Evolutionary conservation across 176 grass and related monocot genomes (phyloP).

Genomic region (Lolium multiflorum): DNA sequence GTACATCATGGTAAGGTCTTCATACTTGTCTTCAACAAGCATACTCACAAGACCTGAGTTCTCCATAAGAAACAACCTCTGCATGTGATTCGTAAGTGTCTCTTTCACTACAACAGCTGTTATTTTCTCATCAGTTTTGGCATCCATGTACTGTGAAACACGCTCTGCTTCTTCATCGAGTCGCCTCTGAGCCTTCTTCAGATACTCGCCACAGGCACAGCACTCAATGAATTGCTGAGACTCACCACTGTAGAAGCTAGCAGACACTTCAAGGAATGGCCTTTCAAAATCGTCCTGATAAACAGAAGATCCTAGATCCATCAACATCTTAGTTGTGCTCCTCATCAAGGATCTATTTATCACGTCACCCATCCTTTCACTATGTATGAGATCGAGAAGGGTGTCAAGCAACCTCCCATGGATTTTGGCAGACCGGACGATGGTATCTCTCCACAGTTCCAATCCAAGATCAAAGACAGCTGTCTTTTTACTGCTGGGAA

Average conservation of each 20-base stretch:
- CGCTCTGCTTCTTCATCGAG: slow-evolving; percentile 46
- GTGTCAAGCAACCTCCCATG: slow-evolving; percentile 38
- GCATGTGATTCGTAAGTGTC: slow-evolving; percentile 34
- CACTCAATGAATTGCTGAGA: slow-evolving; percentile 69
- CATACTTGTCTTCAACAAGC: slow-evolving; percentile 33
- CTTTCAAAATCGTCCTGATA: slow-evolving; percentile 79
- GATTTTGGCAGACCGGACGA: slow-evolving; percentile 28
- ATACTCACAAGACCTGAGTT: slow-evolving; percentile 37
- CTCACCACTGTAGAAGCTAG: slow-evolving; percentile 67
- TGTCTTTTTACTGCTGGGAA: slow-evolving; percentile 15
- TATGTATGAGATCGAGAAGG: slow-evolving; percentile 63
- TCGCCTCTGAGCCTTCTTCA: slow-evolving; percentile 67
- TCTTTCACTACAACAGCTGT: slow-evolving; percentile 23
- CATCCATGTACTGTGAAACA: slow-evolving; percentile 37
- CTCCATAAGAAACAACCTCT: slow-evolving; percentile 32
- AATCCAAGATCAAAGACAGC: slow-evolving; percentile 35
- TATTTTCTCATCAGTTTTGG: slow-evolving; percentile 36
- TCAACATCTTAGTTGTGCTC: slow-evolving; percentile 72
- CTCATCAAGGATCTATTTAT: slow-evolving; percentile 71
- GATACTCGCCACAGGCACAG: slow-evolving; percentile 69
- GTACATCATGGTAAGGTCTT: slow-evolving; percentile 30
- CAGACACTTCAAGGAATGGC: slow-evolving; percentile 66
- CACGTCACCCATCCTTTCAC: slow-evolving; percentile 63
- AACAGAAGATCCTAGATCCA: slow-evolving; percentile 62
- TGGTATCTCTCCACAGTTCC: slow-evolving; percentile 30